Conservation (phyloP, 306 rosid genomes). For the Cicer arietinum region DNA sequence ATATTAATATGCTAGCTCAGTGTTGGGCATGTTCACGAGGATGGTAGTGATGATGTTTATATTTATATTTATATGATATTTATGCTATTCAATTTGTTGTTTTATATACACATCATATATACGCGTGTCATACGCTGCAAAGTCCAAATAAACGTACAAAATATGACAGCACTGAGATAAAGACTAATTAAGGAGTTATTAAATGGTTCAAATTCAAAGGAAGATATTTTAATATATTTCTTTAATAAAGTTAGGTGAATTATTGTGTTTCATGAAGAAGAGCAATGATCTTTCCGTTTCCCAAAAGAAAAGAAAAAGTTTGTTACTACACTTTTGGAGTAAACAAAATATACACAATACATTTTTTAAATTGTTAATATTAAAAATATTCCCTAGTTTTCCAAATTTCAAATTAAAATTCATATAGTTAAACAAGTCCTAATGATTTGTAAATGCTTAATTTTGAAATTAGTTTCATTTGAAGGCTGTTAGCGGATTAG, state of each 20-base stretch:
- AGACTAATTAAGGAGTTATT: neutral
- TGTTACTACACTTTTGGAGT: too few species aligned
- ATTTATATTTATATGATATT: neutral
- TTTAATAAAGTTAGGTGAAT: too few species aligned
- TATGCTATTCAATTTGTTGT: slow-evolving; percentile 30
- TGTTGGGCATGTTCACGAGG: slow-evolving; percentile 37
- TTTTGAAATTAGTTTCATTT: neutral
- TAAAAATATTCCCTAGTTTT: neutral
- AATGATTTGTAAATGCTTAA: too few species aligned
- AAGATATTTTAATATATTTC: neutral
- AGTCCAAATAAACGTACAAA: too few species aligned
- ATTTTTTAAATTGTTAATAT: too few species aligned
- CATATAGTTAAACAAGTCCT: neutral
- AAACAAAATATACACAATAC: too few species aligned
- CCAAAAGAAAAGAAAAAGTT: too few species aligned
- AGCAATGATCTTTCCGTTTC: too few species aligned
- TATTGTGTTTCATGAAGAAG: too few species aligned
- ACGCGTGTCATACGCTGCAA: neutral
- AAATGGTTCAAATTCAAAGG: neutral
- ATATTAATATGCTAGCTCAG: slow-evolving; percentile 35
- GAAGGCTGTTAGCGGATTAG: neutral
- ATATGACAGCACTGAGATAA: neutral
- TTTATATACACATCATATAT: neutral
- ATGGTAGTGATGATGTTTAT: slow-evolving; percentile 42
- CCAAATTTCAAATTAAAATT: neutral